These are phyloP conservation scores for Bipolaris sorokiniana DNA, from an alignment of 2,329 filamentous ascomycete species.

Conservation along the genomic window DNA sequence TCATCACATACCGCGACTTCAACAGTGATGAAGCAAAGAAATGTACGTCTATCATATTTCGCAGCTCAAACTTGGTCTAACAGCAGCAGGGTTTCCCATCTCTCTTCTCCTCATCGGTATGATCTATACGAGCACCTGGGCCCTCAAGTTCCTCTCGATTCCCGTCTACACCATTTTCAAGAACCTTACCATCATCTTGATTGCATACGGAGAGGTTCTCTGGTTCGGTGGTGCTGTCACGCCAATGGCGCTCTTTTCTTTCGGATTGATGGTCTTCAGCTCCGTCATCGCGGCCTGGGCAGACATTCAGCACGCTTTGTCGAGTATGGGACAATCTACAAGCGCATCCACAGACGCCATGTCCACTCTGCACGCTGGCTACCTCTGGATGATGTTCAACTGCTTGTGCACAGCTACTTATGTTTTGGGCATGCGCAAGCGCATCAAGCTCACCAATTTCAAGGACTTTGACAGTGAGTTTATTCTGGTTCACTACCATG, in stretches of 20 bases:
- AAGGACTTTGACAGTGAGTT: conserved; percentile 97
- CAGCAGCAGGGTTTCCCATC: conserved; percentile 83
- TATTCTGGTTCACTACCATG: too few relatives aligned
- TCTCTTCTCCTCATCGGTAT: conserved; percentile 95
- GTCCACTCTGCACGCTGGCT: conserved; percentile 90
- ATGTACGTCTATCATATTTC: conserved; percentile 65
- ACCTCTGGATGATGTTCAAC: conserved; percentile 97
- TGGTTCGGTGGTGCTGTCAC: conserved; percentile 97
- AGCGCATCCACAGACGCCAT: conserved; percentile 74
- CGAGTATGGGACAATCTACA: conserved; percentile 60
- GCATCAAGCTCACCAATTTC: conserved; percentile 99
- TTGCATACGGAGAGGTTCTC: conserved; percentile 96
- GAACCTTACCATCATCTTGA: conserved; percentile 98
- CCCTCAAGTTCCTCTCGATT: conserved; percentile 93
- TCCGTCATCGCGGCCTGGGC: conserved; percentile 96
- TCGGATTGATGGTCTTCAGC: conserved; percentile 94
- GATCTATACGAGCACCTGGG: conserved; percentile 98
- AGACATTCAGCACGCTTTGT: conserved; percentile 85
- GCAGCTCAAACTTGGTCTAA: conserved; percentile 13
- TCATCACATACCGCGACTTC: conserved; percentile 86
- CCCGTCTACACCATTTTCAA: conserved; percentile 99
- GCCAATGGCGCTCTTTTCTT: conserved; percentile 85
- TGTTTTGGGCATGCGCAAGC: conserved; percentile 92
- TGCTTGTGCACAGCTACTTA: conserved; percentile 93
- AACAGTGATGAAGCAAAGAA: conserved; percentile 88